Evolutionary conservation across 371 early-diverging fungal genomes (phyloP).

Genomic region (Mortierella sp.): DNA sequence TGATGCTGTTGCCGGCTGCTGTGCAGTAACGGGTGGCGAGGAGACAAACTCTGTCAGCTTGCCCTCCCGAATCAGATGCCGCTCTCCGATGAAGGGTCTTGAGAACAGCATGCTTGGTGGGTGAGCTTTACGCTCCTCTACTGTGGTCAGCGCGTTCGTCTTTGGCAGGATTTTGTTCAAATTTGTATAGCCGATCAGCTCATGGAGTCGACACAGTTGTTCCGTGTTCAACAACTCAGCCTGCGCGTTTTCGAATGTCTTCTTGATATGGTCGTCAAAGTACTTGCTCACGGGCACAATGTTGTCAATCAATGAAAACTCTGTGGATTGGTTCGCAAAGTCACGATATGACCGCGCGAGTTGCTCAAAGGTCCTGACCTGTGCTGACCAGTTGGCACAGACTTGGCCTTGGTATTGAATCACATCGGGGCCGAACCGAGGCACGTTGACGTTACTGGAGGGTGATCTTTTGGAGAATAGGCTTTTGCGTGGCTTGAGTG

Average conservation of each 20-base stretch:
- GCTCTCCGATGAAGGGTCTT: slow-evolving; percentile 7
- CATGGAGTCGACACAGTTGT: slow-evolving; percentile 18
- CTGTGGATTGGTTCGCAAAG: slow-evolving; percentile 13
- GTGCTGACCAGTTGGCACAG: slow-evolving; percentile 25
- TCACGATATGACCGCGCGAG: slow-evolving; percentile 15
- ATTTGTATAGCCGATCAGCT: slow-evolving; percentile 35
- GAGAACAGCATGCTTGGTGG: slow-evolving; percentile 15
- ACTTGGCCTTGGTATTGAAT: slow-evolving; percentile 17
- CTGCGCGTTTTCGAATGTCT: slow-evolving; percentile 15
- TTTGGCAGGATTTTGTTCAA: slow-evolving; percentile 23
- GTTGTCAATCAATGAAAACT: slow-evolving; percentile 17
- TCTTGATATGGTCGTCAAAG: slow-evolving; percentile 8
- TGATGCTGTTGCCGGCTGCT: too few relatives aligned
- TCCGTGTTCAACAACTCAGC: slow-evolving; percentile 9
- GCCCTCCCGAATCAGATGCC: slow-evolving; percentile 17
- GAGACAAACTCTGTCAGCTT: slow-evolving; percentile 21
- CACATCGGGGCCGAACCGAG: slow-evolving; percentile 10
- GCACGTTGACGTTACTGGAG: not conserved
- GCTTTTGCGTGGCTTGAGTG: slow-evolving; percentile 18
- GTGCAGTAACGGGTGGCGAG: not conserved
- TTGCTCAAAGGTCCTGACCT: slow-evolving; percentile 31
- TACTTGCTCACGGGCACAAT: slow-evolving; percentile 12
- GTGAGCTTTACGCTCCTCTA: slow-evolving; percentile 21
- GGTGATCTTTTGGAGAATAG: slow-evolving; percentile 17
- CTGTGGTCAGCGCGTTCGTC: slow-evolving; percentile 33